phyloP scores from a whole-genome alignment of 352 stramenopile genomes.

The Aphanomyces euteiches region DNA sequence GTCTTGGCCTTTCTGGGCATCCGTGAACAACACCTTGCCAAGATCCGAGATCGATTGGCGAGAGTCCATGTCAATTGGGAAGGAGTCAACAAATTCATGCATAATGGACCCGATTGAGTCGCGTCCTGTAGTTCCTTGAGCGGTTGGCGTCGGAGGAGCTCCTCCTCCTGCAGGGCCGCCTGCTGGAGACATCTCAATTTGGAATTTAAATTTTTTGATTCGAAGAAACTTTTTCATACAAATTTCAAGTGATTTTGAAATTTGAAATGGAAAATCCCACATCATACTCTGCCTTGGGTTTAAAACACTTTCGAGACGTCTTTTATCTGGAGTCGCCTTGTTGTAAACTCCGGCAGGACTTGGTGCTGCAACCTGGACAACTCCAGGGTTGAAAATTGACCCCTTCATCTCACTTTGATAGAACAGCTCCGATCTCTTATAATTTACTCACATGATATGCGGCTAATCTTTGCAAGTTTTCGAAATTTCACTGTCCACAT shows the following conservation, averaged over 20 bases:
- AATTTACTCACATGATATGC: too few species aligned
- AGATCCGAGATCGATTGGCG: slow-evolving; percentile 83
- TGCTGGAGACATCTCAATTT: slow-evolving; percentile 10
- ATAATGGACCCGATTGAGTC: slow-evolving; percentile 85
- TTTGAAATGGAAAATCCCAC: background rate
- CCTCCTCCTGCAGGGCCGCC: background rate
- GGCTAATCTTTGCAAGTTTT: too few species aligned
- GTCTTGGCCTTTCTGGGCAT: slow-evolving; percentile 43
- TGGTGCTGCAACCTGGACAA: too few species aligned
- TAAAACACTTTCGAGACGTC: slow-evolving; percentile 6
- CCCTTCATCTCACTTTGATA: too few species aligned
- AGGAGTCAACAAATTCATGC: slow-evolving; percentile 75
- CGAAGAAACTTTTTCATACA: background rate
- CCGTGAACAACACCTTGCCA: slow-evolving; percentile 79
- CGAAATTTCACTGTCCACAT: too few species aligned
- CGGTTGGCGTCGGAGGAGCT: slow-evolving; percentile 3
- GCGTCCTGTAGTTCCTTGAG: slow-evolving; percentile 31
- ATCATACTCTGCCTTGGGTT: background rate
- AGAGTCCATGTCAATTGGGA: slow-evolving; percentile 70
- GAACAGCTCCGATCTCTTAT: too few species aligned
- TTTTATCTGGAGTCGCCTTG: background rate
- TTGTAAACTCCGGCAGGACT: too few species aligned
- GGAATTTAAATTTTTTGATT: background rate
- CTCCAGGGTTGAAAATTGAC: too few species aligned
- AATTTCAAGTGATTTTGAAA: slow-evolving; percentile 3